Conservation (phyloP, 1,139 yeast species). For the Tardiomyces blankii region DNA sequence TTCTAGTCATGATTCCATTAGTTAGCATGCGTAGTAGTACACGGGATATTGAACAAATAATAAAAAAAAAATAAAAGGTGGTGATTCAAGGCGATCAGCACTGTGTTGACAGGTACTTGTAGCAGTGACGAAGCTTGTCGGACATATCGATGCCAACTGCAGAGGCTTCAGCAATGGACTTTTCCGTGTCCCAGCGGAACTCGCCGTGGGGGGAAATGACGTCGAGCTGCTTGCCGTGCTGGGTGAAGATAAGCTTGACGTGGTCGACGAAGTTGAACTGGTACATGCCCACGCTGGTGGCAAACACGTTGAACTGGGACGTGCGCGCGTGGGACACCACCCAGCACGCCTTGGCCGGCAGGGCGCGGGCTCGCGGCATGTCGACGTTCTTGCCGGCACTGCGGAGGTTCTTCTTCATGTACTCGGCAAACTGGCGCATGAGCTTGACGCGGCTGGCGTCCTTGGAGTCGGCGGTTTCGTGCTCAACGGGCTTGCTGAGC, state of each 20-base stretch:
- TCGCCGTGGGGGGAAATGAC: slow-evolving; percentile 35
- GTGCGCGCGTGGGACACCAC: slow-evolving; percentile 19
- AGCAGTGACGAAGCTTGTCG: not conserved
- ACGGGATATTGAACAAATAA: too few relatives aligned
- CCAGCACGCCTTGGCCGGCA: slow-evolving; percentile 45
- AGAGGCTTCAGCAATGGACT: not conserved
- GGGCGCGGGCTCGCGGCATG: slow-evolving; percentile 32
- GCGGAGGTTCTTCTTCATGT: slow-evolving; percentile 25
- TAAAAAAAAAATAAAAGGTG: too few relatives aligned
- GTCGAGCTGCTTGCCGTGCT: slow-evolving; percentile 64
- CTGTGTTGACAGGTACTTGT: not conserved
- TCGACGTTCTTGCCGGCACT: slow-evolving; percentile 16
- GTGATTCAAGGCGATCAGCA: too few relatives aligned
- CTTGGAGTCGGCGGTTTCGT: slow-evolving; percentile 6
- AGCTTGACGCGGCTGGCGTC: slow-evolving; percentile 20
- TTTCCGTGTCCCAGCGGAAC: not conserved
- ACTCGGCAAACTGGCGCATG: slow-evolving; percentile 20
- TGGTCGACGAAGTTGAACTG: slow-evolving; percentile 96
- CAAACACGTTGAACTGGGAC: slow-evolving; percentile 79
- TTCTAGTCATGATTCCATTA: too few relatives aligned
- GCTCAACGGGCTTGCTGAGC: slow-evolving; percentile 9
- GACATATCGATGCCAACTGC: not conserved
- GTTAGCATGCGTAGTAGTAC: too few relatives aligned
- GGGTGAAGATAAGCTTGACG: slow-evolving; percentile 72
- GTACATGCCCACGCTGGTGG: slow-evolving; percentile 81